Base-by-base conservation (phyloP, 1,284 basidiomycete species). In the Cerioporus squamosus region DNA sequence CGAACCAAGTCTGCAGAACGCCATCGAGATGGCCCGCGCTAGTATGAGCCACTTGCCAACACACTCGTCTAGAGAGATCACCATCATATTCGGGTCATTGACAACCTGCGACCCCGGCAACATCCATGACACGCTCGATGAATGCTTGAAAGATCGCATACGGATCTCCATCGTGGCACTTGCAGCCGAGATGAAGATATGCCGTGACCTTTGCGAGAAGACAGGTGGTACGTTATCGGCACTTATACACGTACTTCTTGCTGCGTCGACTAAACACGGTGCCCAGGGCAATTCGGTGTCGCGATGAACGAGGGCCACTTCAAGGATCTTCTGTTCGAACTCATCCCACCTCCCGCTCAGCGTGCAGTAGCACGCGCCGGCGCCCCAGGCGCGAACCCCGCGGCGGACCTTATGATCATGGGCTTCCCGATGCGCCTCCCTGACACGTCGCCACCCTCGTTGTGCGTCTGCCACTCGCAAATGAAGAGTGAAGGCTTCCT, bases 71-170 rank as follows among this genome's bases (percentile, higher is more conserved):
- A 88, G 96, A 45, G 97, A 99, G 77, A 93, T 97, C 44, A 79
- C 98, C 46, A 86, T 97, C 58, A 84, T 99, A 31, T 98, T 96
- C 68, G 96, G 96, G 33, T 95, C 95, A 6, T 78, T 99, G 40
- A 98, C 97, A 1, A 98, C 95, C 0, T 95, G 94, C 70, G 97
- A 99, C 72, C 97, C 97, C 2, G 94, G 95, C 43, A 97, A 97
- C 66, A 96, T 99, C 59, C 94, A 97, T 68, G 90, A 96, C 60
- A 96, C 95, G 0, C 81, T 99, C 33, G 84, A 90, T 22, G 83
- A 86, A 5, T 94, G 96, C 61, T 81, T 94, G 51, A 84, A 85
- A 61, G 89, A 87, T 69, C 91, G 90, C 66, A 93, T 98, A 58
- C 91, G 95, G 48, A 91, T 98, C 55, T 95, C 91, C 12, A 87